Evolutionary conservation across 371 early-diverging fungal genomes (phyloP), one percentile per base, ranked within the genome.

Genomic region (Syncephalastrum sp.): DNA sequence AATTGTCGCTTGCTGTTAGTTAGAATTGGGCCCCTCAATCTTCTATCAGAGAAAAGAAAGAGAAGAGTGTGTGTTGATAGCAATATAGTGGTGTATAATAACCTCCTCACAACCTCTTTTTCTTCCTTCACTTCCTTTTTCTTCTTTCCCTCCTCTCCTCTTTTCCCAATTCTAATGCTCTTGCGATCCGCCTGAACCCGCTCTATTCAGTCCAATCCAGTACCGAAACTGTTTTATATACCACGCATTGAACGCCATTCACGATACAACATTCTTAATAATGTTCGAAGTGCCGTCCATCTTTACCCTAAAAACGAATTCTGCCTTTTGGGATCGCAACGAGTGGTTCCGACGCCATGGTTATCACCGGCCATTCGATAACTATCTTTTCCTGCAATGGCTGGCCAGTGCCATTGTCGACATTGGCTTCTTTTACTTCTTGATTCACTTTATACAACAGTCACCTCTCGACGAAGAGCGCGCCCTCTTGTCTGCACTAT

Each of bases 311-410:
- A 45, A 45, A 2, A 45, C 45, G 19, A 16, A n/a, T 45, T 45
- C n/a, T 10, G 3, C 45, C n/a, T 6, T 45, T 12, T 69, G 69
- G 73, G 74, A 75, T 38, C 64, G 58, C 29, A 89, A 88, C 61
- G 76, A 69, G 8, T 89, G 89, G 89, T 69, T 41, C 24, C 73
- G 87, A 38, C 56, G 69, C 8, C 74, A 83, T 56, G 88, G 85
- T 3, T 82, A 84, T 64, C 79, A 83, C 43, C 55, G 64, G 21
- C 91, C 91, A 5, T 54, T 75, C 13, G 88, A 90, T 64, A 62
- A 74, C 60, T 71, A 75, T 47, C 68, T 86, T 23, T 53, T 82
- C 25, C 24, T 71, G 2, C 84, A 86, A 54, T 86, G 86, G 84
- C 16, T 60, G 3, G 66, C 70, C 16, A 61, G 75, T 15, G 17